Base-by-base conservation (phyloP, 176 grass and related monocot genomes). In the Bolboschoenus planiculmis region DNA sequence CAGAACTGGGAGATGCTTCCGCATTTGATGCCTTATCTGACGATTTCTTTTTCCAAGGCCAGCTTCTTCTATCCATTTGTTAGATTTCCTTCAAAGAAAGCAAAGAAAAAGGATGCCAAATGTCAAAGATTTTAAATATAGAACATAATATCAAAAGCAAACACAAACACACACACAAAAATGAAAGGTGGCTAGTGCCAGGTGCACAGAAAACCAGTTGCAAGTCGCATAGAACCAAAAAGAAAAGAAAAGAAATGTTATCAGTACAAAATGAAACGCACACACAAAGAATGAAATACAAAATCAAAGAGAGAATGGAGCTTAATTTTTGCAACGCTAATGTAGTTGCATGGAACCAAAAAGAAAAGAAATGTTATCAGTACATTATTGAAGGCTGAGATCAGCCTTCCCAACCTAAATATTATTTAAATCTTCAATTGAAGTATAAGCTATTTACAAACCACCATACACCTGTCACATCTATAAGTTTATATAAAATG, bases 11-110 rank as follows among this genome's bases (percentile, higher is more conserved):
- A 3, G 63, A 66, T 0, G 36, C 77, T 87, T 99, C 86, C 58
- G 57, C 16, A 15, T 76, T 89, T 40, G 88, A 86, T 18, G 88
- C 76, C 86, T 96, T 99, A 47, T 96, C 97, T 83, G 97, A 96
- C 35, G 97, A 96, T 84, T 96, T 99, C 87, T 99, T 99, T 88
- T 99, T 99, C 97, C 97, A 99, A 16, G 97, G 97, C 97, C 97
- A 99, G 81, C 97, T 95, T 47, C 96, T 86, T 16, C 93, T 86
- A 81, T 99, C 97, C 97, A 99, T 99, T 51, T 59, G 40, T 35
- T 67, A 83, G 29, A 78, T 53, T 73, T 71, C 66, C 72, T 83
- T 33, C 40, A 31, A 30, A 48, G 23, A 21, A 61, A 31, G 11
- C 40, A 78, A 88, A 81, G 61, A 78, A 81, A 81, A 56, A 16